Evolutionary conservation across 2,329 filamentous ascomycete species (phyloP), one percentile per base, ranked within the genome.

Genomic region (Pezicula rhizophila): DNA sequence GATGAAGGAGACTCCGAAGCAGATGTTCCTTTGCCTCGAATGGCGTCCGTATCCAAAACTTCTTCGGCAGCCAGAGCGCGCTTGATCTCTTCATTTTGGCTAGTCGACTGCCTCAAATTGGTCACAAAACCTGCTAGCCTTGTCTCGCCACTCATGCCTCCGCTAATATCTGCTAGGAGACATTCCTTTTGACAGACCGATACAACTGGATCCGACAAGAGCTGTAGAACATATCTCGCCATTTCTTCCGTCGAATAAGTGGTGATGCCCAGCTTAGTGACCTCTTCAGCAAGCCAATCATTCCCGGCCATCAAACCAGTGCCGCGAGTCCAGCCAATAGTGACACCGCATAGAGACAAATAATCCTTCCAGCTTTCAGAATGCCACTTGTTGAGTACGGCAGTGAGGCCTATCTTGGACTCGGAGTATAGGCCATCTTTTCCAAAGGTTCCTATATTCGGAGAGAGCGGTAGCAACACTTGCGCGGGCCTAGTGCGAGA

Each of bases 201-300:
- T 58, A 95, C 89, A 59, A 97, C 86, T 26, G 84, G 90, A 89
- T 2, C 89, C 86, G 91, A 97, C 95, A 46, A 97, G 80, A 58
- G 90, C 90, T n/a, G n/a, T 42, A 97, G 80, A 58, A 97, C 72
- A 71, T 97, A 96, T 77, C 96, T 96, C 10, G 92, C 92, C 92
- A 97, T 97, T 70, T 97, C 92, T 66, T 95, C 89, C 71, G 96
- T 91, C 6, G 91, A 96, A 76, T 97, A 97, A 4, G 92, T 97
- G 60, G 96, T 92, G 60, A 92, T 92, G 57, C 91, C 90, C 61
- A 86, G 87, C 75, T 97, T n/a, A n/a, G n/a, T 92, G 49, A 97
- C 87, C 50, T 90, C 91, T 67, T 96, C 91, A 26, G 92, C 91
- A 55, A 96, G 89, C 59, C 96, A 82, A 70, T 97, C 96, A 78